phyloP scores from a whole-genome alignment of 1,284 basidiomycete species.

The Tilletia indica region DNA sequence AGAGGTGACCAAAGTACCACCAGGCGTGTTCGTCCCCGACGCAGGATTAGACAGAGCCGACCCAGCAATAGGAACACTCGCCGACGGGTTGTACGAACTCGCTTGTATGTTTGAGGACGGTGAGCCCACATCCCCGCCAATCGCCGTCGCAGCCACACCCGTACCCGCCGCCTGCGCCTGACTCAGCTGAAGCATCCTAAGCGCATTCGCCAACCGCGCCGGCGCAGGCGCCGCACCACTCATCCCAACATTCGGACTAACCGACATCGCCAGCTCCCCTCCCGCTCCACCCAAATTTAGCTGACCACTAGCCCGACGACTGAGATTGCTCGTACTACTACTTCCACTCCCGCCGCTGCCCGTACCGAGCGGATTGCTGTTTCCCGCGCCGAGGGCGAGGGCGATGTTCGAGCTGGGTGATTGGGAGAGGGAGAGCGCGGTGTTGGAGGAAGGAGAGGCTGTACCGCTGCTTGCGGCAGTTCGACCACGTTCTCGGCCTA shows the following conservation, averaged over 20 bases:
- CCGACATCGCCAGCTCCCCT: neutral
- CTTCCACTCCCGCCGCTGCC: neutral
- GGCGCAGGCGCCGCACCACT: slow-evolving; percentile 4
- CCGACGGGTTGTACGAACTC: too few relatives aligned
- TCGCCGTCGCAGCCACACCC: neutral
- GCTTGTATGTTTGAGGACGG: too few relatives aligned
- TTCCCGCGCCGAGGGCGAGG: neutral
- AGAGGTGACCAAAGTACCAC: slow-evolving; percentile 8
- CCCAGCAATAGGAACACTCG: neutral
- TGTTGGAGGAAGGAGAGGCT: neutral
- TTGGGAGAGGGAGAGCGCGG: neutral
- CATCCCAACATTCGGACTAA: neutral
- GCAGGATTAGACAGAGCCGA: neutral
- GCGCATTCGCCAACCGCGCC: neutral
- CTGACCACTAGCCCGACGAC: neutral
- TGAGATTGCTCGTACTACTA: neutral
- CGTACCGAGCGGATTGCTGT: neutral
- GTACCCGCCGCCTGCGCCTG: neutral
- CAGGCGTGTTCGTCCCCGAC: slow-evolving; percentile 2
- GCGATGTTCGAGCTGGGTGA: neutral
- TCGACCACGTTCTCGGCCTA: neutral
- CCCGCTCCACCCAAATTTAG: neutral
- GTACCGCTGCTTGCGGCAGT: neutral
- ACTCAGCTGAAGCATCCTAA: slow-evolving; percentile 9
- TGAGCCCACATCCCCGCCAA: neutral